Percentiles rank a stretch among this genome's conserved stretches.
Evolutionary conservation across 2,329 filamentous ascomycete species (phyloP).

Genomic region (Leptographium wingfieldii): DNA sequence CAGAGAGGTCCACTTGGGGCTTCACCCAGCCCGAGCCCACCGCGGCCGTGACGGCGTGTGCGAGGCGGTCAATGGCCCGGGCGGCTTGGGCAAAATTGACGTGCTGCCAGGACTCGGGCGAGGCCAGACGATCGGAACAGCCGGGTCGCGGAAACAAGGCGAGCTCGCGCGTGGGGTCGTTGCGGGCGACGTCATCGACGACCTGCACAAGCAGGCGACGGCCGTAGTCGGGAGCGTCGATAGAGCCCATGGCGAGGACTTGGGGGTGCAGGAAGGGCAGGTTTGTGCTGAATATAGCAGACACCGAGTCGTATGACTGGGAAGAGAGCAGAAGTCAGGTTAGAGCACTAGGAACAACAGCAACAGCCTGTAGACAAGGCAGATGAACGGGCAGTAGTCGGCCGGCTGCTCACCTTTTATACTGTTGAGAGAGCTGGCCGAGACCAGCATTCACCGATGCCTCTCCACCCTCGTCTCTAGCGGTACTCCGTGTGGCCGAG

Average conservation of each 20-base stretch:
- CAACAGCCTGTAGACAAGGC: no score
- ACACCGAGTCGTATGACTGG: no score
- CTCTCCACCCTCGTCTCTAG: no score
- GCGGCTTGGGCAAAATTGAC: slow-evolving; percentile 3
- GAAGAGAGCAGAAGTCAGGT: not conserved
- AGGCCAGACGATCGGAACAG: not conserved
- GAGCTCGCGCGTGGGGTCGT: not conserved
- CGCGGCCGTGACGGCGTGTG: not conserved
- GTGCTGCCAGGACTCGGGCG: not conserved
- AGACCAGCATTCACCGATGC: no score
- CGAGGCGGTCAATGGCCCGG: slow-evolving; percentile 10
- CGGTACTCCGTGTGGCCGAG: no score
- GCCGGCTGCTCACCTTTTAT: no score
- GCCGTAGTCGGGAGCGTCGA: not conserved
- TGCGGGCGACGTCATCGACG: slow-evolving; percentile 5
- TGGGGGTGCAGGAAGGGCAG: not conserved
- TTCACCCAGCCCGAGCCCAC: not conserved
- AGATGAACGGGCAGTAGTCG: no score
- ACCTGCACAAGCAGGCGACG: slow-evolving; percentile 5
- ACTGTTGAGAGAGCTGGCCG: no score
- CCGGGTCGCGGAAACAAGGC: not conserved
- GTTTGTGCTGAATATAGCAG: no score
- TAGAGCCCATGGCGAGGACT: not conserved
- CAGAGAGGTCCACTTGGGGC: slow-evolving; percentile 8
- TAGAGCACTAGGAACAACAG: no score